Conservation (phyloP, 495 filamentous ascomycete species). For the Podospora anserina region DNA sequence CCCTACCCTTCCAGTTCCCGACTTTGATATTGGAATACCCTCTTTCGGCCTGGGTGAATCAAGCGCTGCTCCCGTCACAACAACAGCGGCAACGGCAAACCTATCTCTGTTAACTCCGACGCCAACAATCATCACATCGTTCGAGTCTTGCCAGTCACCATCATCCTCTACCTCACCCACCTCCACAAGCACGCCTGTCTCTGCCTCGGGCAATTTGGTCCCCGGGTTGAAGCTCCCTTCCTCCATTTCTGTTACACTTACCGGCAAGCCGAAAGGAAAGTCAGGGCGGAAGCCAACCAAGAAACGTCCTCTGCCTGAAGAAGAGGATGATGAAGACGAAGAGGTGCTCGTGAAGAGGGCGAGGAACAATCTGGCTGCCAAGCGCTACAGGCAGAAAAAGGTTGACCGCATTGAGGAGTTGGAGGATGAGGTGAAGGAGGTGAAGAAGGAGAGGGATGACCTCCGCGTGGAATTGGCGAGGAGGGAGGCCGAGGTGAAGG, state of each 20-base stretch:
- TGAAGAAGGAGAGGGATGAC: conserved; percentile 62
- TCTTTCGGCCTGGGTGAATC: not conserved
- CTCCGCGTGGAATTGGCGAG: conserved; percentile 60
- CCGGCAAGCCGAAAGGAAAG: conserved; percentile 13
- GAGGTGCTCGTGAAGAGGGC: conserved; percentile 51
- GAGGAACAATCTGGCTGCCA: conserved; percentile 66
- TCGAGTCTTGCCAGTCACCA: conserved; percentile 6
- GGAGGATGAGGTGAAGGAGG: conserved; percentile 56
- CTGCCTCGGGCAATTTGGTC: not conserved
- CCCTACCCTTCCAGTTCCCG: conserved; percentile 6
- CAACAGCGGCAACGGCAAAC: not conserved
- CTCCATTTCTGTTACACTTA: not conserved
- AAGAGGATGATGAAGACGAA: conserved; percentile 19
- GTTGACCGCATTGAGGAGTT: conserved; percentile 63
- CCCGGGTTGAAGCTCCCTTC: conserved; percentile 19
- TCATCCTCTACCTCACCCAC: conserved; percentile 5
- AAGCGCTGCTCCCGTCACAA: conserved; percentile 4
- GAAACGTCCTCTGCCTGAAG: not conserved
- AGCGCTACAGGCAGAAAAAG: conserved; percentile 68
- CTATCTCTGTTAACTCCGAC: not conserved
- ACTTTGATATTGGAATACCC: conserved; percentile 1
- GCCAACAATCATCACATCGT: not conserved
- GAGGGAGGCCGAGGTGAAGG: conserved; percentile 58
- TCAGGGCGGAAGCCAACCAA: conserved; percentile 9
- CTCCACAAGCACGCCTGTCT: conserved; percentile 2